Evolutionary conservation across 2,329 filamentous ascomycete species (phyloP).

Genomic region (Coniosporium tulheliwenetii): DNA sequence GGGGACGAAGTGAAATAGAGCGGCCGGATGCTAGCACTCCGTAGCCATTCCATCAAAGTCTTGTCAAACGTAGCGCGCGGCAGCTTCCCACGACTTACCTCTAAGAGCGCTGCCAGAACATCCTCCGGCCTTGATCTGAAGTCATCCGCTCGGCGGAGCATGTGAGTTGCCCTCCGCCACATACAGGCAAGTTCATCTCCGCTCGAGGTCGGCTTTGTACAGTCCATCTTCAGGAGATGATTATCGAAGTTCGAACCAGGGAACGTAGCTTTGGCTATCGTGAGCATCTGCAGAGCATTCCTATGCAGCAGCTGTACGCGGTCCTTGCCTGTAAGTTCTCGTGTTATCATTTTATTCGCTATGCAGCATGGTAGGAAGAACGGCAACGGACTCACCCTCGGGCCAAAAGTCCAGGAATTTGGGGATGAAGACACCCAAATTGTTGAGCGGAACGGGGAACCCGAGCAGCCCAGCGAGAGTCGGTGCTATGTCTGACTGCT

Average conservation of each 20-base stretch:
- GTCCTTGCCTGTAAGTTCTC: background rate
- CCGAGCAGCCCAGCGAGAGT: constrained; percentile 77
- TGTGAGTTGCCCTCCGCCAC: background rate
- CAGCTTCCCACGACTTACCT: too few species aligned
- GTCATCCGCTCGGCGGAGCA: too few species aligned
- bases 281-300: constrained; percentile 69
- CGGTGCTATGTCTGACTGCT: constrained; percentile 87
- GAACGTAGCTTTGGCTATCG: constrained; percentile 62
- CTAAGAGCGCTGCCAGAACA: too few species aligned
- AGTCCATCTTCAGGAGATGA: constrained; percentile 6
- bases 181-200: constrained; percentile 14
- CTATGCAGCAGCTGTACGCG: constrained; percentile 49
- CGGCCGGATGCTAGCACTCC: too few species aligned
- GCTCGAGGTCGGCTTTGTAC: constrained; percentile 6
- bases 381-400: constrained; percentile 27
- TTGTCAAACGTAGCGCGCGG: too few species aligned
- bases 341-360: too few species aligned
- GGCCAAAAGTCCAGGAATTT: constrained; percentile 69
- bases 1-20: too few species aligned
- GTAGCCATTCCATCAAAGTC: too few species aligned
- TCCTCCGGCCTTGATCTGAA: constrained; percentile 2
- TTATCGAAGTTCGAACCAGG: constrained; percentile 34
- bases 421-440: constrained; percentile 69
- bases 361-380: too few species aligned
- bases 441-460: constrained; percentile 79